These are phyloP conservation scores for Mortierella sp. DNA, from an alignment of 371 early-diverging fungal genomes.

Conservation along the genomic window DNA sequence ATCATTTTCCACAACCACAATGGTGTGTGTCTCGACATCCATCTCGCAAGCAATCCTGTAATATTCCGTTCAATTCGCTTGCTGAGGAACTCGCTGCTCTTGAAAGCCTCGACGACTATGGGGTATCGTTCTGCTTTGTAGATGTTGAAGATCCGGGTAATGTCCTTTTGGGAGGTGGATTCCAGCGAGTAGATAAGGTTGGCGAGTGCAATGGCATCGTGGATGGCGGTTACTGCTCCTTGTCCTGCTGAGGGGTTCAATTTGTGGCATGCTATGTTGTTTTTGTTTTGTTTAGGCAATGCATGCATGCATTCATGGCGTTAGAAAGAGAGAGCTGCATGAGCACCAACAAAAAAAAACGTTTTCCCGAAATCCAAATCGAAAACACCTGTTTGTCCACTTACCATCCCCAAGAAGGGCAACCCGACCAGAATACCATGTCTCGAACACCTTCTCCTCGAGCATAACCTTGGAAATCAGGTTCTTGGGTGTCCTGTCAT, in stretches of 20 bases:
- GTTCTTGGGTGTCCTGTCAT: constrained; percentile 10
- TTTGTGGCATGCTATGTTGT: constrained; percentile 13
- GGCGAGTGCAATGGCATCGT: constrained; percentile 4
- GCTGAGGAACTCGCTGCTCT: constrained; percentile 15
- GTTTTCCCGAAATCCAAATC: not conserved
- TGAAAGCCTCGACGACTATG: not conserved
- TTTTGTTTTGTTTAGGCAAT: not conserved
- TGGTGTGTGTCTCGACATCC: constrained; percentile 6
- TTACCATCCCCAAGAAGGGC: constrained; percentile 21
- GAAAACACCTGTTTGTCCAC: not conserved
- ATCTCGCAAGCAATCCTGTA: not conserved
- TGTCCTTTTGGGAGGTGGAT: constrained; percentile 12
- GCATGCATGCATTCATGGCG: not conserved
- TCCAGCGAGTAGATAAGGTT: constrained; percentile 9
- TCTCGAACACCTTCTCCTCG: constrained; percentile 16
- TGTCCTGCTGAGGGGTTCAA: constrained; percentile 2
- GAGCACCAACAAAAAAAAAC: not conserved
- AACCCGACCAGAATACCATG: constrained; percentile 17
- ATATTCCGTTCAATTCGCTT: not conserved
- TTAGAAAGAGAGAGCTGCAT: not conserved
- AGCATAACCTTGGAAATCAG: constrained; percentile 12
- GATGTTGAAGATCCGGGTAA: constrained; percentile 24
- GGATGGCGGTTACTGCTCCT: constrained; percentile 5
- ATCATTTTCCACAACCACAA: constrained; percentile 5
- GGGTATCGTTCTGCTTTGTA: constrained; percentile 37